Evolutionary conservation across 2,329 filamentous ascomycete genomes (phyloP).

Genomic region (Botrytis sinoallii): DNA sequence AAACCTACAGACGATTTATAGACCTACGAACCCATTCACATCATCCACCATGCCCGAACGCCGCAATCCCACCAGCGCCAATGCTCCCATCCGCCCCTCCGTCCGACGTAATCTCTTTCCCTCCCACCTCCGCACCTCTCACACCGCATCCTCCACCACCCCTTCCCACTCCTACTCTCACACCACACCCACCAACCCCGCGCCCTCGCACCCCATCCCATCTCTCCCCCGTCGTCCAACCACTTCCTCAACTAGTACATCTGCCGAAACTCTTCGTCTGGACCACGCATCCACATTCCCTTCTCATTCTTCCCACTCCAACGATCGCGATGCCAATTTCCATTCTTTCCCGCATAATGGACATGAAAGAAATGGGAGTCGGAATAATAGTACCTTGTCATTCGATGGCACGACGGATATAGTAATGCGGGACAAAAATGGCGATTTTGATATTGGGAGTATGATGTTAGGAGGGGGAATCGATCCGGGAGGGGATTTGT

Average conservation of each 20-base stretch:
- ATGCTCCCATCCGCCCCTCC: conserved; percentile 2
- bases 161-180: neutral
- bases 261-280: conserved; percentile 49
- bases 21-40: neutral
- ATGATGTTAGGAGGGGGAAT: neutral
- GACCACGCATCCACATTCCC: conserved; percentile 44
- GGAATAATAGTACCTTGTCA: neutral
- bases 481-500: conserved; percentile 28
- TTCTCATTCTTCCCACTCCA: neutral
- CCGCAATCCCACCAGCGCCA: neutral
- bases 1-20: neutral
- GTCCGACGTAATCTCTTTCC: conserved; percentile 20
- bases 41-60: conserved; percentile 32
- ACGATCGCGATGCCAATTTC: neutral
- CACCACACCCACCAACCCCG: conserved; percentile 22
- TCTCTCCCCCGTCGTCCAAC: conserved; percentile 58
- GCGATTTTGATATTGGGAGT: conserved; percentile 57
- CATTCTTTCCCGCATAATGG: neutral
- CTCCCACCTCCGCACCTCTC: conserved; percentile 12
- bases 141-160: conserved; percentile 16
- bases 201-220: conserved; percentile 51
- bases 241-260: conserved; percentile 41
- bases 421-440: conserved; percentile 60
- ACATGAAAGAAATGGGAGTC: neutral
- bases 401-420: conserved; percentile 46